Evolutionary conservation across 2,329 filamentous ascomycete genomes (phyloP), one percentile per base, ranked within the genome.

Genomic region (Geosmithia putterillii): DNA sequence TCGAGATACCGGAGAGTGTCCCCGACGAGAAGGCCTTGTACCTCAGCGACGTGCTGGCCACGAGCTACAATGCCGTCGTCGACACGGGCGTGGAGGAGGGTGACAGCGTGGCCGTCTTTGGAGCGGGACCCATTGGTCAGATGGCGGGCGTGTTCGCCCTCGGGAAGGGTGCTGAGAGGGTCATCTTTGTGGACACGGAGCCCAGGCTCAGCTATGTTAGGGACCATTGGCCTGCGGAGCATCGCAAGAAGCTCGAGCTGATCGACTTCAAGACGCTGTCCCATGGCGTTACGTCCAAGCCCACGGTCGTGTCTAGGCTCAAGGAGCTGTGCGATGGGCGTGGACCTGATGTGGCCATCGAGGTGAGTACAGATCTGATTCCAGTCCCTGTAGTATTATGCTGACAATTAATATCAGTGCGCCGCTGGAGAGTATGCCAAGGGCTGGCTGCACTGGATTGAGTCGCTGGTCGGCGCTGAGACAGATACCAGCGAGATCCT

Each of bases 41-140:
- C 59, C 71, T 94, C 1, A 88, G 83, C 1, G 88, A 94, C 57
- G 86, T 94, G 0, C 61, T 94, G 2, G 69, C 71, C 17, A 94
- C 88, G 0, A 81, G 80, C 9, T 94, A 86, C 73, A 81, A 94
- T 55, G 79, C 76, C 42, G 86, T 94, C 34, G 81, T 88, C 37
- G 86, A 94, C 54, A 94, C 86, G 0, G 82, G 77, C 2, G 82
- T 94, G n/a, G 80, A 85, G 48, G 69, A 81, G 28, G 78, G 74
- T 12, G 86, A 94, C 52, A 68, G 79, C 2, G 86, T 94, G 2
- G 86, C 85, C 28, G 79, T 94, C 47, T 94, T 86, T 47, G 87
- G 86, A n/a, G 85, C 81, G 0, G 87, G 87, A 0, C 88, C 86
- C 0, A 85, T 94, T 42, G 87, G 88, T 0, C 85, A 94, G 54